These are phyloP conservation scores for Heimioporus sp. DNA, from an alignment of 768 basidiomycete genomes.

Conservation along the genomic window DNA sequence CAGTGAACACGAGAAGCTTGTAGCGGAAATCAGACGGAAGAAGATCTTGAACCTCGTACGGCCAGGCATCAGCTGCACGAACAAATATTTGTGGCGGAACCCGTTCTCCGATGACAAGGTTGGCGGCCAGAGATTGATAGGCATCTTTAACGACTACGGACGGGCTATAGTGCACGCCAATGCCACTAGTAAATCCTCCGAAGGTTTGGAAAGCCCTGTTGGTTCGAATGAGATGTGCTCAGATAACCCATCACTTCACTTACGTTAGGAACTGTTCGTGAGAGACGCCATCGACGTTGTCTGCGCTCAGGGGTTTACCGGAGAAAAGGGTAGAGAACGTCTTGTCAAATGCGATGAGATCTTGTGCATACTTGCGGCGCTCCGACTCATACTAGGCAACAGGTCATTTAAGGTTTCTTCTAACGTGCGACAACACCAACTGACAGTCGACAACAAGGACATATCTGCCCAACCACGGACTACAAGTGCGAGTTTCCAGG, in stretches of 20 bases:
- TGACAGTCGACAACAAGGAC: constrained; percentile 45
- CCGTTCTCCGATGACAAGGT: constrained; percentile 49
- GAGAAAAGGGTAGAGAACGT: constrained; percentile 51
- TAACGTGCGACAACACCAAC: constrained; percentile 6
- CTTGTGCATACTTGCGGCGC: constrained; percentile 51
- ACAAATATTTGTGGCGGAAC: constrained; percentile 47
- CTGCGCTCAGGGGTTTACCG: constrained; percentile 44
- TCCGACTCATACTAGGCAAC: constrained; percentile 48
- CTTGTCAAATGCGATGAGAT: constrained; percentile 54
- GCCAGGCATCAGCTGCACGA: constrained; percentile 44
- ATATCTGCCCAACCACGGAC: constrained; percentile 46
- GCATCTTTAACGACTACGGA: constrained; percentile 36
- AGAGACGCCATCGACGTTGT: constrained; percentile 35
- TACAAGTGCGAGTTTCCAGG: constrained; percentile 55
- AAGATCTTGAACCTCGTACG: constrained; percentile 50
- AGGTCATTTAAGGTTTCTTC: neutral
- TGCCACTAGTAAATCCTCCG: constrained; percentile 46
- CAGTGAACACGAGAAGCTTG: constrained; percentile 47
- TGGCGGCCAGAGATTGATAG: constrained; percentile 37
- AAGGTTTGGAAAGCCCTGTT: constrained; percentile 43
- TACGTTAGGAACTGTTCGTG: constrained; percentile 47
- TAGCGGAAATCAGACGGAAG: constrained; percentile 47
- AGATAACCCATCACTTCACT: constrained; percentile 4
- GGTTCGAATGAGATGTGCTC: neutral
- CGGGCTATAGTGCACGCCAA: constrained; percentile 48